Conservation (phyloP, 768 basidiomycete genomes). For the Panaeolus cyanescens region DNA sequence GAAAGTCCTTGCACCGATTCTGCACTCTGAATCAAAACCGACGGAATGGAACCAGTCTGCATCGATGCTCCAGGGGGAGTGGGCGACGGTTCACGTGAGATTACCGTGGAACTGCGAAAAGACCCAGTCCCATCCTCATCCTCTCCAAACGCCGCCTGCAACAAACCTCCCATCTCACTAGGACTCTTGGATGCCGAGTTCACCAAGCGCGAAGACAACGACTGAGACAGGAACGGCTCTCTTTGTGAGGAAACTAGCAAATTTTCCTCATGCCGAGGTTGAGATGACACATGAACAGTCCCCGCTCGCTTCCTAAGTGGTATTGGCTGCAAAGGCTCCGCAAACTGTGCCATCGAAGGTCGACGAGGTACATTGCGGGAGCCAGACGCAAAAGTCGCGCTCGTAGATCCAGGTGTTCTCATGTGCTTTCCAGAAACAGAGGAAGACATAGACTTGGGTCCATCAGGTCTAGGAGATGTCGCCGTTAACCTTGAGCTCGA, state of each 20-base stretch:
- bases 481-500: constrained; percentile 6
- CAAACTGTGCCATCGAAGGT: constrained; percentile 26
- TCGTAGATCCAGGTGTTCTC: constrained; percentile 6
- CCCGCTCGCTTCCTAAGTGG: constrained; percentile 32
- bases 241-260: not conserved
- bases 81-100: not conserved
- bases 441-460: constrained; percentile 1
- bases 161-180: not conserved
- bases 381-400: not conserved
- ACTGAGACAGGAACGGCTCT: not conserved
- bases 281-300: constrained; percentile 17
- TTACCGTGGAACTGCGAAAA: not conserved
- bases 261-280: not conserved
- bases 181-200: not conserved
- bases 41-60: not conserved
- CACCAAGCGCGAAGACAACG: not conserved
- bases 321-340: constrained; percentile 13
- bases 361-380: constrained; percentile 19
- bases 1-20: not conserved
- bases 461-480: not conserved
- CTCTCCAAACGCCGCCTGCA: not conserved
- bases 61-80: not conserved
- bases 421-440: constrained; percentile 8
- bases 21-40: not conserved
- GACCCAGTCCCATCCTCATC: not conserved